Percentiles rank a stretch among this genome's conserved stretches.
Evolutionary conservation across 1,284 basidiomycete species (phyloP).

Genomic region (Cerrena zonata): DNA sequence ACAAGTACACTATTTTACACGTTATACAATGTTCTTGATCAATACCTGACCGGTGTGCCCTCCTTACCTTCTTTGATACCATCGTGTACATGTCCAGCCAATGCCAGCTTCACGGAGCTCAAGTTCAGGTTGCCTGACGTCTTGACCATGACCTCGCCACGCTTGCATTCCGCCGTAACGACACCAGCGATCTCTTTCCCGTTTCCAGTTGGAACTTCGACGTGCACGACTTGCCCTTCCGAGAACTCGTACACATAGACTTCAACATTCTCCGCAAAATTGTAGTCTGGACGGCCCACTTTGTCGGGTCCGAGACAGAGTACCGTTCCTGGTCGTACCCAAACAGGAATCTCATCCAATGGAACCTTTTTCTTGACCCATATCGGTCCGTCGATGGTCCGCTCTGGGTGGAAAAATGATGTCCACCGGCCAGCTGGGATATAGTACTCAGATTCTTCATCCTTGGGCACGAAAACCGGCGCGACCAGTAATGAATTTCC

Average conservation of each 20-base stretch:
- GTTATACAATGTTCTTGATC: background rate
- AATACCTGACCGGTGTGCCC: background rate
- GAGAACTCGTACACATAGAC: slow-evolving; percentile 49
- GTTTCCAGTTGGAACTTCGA: slow-evolving; percentile 40
- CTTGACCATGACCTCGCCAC: slow-evolving; percentile 1
- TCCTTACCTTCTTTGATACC: background rate
- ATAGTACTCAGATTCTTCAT: slow-evolving; percentile 61
- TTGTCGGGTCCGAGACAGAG: slow-evolving; percentile 52
- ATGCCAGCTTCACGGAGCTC: background rate
- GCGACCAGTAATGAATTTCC: slow-evolving; percentile 67
- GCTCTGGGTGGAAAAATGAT: slow-evolving; percentile 48
- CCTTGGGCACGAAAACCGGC: slow-evolving; percentile 60
- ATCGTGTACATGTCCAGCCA: background rate
- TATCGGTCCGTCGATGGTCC: slow-evolving; percentile 42
- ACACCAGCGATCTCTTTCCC: slow-evolving; percentile 34
- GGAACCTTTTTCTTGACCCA: slow-evolving; percentile 57
- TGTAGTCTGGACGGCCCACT: slow-evolving; percentile 61
- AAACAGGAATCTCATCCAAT: slow-evolving; percentile 59
- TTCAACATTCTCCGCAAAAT: slow-evolving; percentile 47
- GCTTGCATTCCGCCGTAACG: slow-evolving; percentile 31
- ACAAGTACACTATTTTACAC: background rate
- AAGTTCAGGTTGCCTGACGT: background rate
- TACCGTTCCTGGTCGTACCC: slow-evolving; percentile 54
- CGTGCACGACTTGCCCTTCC: slow-evolving; percentile 37
- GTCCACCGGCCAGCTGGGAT: slow-evolving; percentile 69